Evolutionary conservation across 2,329 filamentous ascomycete species (phyloP).

Genomic region (Aspergillus fischeri): DNA sequence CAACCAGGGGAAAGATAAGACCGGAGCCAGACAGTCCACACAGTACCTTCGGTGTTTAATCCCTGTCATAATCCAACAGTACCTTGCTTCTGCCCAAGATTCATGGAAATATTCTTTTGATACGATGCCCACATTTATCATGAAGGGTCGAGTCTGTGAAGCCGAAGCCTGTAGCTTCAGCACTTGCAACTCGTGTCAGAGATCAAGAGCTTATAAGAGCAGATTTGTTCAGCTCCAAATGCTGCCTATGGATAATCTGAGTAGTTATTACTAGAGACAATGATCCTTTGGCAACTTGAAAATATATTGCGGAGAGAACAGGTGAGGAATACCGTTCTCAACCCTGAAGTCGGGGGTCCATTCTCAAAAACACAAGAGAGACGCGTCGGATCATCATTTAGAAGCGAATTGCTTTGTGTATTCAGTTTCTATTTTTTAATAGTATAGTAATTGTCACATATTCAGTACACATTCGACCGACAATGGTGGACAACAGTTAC

Average conservation of each 20-base stretch:
- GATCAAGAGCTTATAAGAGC: background rate
- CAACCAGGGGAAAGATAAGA: background rate
- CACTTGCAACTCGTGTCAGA: background rate
- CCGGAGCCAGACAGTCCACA: background rate
- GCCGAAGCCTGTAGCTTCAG: background rate
- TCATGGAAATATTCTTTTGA: background rate
- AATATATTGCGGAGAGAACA: too few relatives aligned
- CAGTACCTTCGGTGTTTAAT: background rate
- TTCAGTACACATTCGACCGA: background rate
- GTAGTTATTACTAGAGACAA: too few relatives aligned
- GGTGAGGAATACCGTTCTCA: too few relatives aligned
- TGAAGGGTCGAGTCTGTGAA: background rate
- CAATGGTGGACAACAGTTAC: background rate
- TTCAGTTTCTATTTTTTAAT: background rate
- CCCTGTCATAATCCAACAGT: background rate
- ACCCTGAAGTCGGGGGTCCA: background rate
- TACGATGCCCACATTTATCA: background rate
- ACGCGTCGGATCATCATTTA: background rate
- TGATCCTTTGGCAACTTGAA: too few relatives aligned
- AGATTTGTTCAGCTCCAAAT: background rate
- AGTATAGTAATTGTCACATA: background rate
- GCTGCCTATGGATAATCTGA: too few relatives aligned
- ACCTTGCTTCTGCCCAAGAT: background rate
- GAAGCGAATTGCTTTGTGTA: too few relatives aligned
- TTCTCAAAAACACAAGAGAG: background rate